Percentiles rank a stretch among this genome's conserved stretches.
phyloP scores from a whole-genome alignment of 257 asterid genomes.

The Gynochthodes officinalis region DNA sequence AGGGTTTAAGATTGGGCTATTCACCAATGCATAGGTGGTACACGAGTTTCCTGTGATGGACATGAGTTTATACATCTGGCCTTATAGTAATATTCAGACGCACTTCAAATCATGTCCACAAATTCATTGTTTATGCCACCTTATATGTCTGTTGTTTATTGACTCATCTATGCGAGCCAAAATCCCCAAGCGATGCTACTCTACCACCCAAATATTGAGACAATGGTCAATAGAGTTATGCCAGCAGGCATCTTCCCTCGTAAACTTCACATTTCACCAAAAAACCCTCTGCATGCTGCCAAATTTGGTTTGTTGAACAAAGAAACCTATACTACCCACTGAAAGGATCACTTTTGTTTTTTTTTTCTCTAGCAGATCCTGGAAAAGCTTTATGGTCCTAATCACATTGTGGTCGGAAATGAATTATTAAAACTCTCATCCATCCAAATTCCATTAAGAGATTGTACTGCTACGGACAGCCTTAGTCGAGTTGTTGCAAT shows the following conservation, averaged over 20 bases:
- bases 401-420: slow-evolving; percentile 76
- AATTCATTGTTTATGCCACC: no score
- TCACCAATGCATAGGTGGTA: neutral
- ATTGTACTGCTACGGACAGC: slow-evolving; percentile 30
- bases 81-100: no score
- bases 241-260: neutral
- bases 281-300: neutral
- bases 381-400: slow-evolving; percentile 59
- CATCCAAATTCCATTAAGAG: slow-evolving; percentile 51
- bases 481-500: slow-evolving; percentile 34
- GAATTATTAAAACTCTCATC: slow-evolving; percentile 79
- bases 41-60: no score
- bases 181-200: no score
- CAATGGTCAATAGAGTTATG: neutral
- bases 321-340: neutral
- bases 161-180: no score
- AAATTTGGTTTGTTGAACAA: neutral
- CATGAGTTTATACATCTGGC: no score
- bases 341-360: neutral
- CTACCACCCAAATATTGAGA: neutral
- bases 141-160: no score
- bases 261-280: neutral
- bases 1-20: neutral
- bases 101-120: neutral
- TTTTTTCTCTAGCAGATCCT: slow-evolving; percentile 53